Evolutionary conservation across 192 early-diverging fungal genomes (phyloP).

Genomic region (Kickxella alabastrina): DNA sequence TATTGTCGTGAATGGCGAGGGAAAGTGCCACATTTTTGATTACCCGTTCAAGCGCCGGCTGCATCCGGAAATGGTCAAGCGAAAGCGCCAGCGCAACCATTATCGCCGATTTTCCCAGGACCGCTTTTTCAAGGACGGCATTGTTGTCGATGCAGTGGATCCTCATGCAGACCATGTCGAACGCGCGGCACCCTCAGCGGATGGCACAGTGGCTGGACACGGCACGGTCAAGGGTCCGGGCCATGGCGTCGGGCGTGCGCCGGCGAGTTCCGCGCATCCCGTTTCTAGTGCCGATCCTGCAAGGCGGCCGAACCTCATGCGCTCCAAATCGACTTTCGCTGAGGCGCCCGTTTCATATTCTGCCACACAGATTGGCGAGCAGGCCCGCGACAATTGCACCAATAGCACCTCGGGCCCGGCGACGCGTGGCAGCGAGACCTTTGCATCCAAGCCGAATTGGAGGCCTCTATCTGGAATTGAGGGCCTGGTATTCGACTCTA

Average conservation of each 20-base stretch:
- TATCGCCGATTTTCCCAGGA: constrained; percentile 45
- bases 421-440: background rate
- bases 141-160: constrained; percentile 9
- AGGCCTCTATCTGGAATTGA: constrained; percentile 11
- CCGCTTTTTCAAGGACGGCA: constrained; percentile 42
- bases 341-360: too few species aligned
- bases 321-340: too few species aligned
- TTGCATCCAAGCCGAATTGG: constrained; percentile 8
- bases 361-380: too few species aligned
- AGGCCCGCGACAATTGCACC: too few species aligned
- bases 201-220: background rate
- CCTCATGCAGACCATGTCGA: background rate
- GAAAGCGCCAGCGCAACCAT: constrained; percentile 46
- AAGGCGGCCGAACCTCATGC: too few species aligned
- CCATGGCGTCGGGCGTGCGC: too few species aligned
- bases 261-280: background rate
- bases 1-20: constrained; percentile 49
- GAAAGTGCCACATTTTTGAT: constrained; percentile 49
- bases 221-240: background rate
- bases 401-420: too few species aligned
- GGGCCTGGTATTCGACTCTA: constrained; percentile 2
- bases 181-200: background rate
- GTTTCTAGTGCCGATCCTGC: too few species aligned
- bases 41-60: constrained; percentile 46
- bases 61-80: constrained; percentile 34